Evolutionary conservation across 768 basidiomycete genomes (phyloP).

Genomic region (Serendipita sp.): DNA sequence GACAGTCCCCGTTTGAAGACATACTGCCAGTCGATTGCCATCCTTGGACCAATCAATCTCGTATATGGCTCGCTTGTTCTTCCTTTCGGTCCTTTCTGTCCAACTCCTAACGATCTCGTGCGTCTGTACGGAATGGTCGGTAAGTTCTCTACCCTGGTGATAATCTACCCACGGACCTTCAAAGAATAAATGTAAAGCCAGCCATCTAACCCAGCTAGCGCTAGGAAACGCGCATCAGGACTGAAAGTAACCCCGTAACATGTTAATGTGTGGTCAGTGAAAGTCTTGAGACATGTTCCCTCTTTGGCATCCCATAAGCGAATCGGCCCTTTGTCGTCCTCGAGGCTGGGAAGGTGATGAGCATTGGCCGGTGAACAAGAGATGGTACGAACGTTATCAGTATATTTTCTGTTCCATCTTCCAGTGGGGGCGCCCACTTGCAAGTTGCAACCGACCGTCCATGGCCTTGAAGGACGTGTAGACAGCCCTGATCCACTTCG

Average conservation of each 20-base stretch:
- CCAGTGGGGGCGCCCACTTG: background rate
- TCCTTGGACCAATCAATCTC: background rate
- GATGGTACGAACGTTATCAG: too few species aligned
- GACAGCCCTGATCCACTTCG: constrained; percentile 6
- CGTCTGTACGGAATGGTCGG: background rate
- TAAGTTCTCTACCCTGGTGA: background rate
- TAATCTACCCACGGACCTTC: background rate
- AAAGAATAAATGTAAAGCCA: background rate
- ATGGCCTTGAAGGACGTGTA: constrained; percentile 34
- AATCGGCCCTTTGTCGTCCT: background rate
- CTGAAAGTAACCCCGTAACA: background rate
- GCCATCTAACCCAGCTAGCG: background rate
- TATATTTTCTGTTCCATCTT: too few species aligned
- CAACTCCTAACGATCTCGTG: background rate
- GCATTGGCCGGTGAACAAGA: background rate
- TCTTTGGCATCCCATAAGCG: background rate
- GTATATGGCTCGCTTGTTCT: background rate
- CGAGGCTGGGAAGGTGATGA: background rate
- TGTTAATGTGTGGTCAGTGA: background rate
- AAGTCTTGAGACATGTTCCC: background rate
- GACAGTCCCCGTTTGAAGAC: background rate
- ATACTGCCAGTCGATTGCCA: background rate
- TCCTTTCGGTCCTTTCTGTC: background rate
- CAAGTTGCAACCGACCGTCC: background rate
- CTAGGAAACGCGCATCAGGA: background rate